Conservation (phyloP, 2,329 filamentous ascomycete species). For the Xylaria sp. region DNA sequence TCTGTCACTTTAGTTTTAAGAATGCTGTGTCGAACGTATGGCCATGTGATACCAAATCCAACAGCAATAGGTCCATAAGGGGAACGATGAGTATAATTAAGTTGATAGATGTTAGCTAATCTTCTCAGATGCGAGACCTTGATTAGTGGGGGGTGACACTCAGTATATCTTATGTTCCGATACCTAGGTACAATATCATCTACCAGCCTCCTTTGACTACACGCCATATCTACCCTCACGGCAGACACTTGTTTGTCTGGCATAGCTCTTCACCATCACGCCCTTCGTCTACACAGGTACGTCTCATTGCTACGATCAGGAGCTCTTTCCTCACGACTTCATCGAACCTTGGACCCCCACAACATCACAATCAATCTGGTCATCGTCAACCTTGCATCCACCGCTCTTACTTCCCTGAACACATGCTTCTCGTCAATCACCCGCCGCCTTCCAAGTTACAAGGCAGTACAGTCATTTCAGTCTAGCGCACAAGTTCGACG, state of each 20-base stretch:
- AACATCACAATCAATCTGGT: not conserved
- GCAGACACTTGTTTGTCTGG: not conserved
- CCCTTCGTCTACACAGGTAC: not conserved
- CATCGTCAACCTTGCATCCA: not conserved
- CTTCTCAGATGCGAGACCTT: not conserved
- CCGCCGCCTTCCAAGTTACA: not conserved
- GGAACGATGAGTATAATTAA: not conserved
- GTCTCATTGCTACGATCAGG: no score
- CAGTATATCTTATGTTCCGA: no score
- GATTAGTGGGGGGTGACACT: no score
- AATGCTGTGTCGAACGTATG: not conserved
- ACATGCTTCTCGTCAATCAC: not conserved
- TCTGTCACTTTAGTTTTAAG: not conserved
- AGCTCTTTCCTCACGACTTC: not conserved
- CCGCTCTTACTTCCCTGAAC: not conserved
- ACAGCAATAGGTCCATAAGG: not conserved
- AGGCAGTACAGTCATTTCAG: not conserved
- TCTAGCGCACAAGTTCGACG: no score
- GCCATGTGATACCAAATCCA: not conserved
- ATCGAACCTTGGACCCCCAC: not conserved
- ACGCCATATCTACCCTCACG: not conserved
- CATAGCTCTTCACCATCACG: not conserved
- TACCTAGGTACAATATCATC: not conserved
- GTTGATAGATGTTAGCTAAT: not conserved
- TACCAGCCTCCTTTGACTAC: not conserved